Evolutionary conservation across 176 grass and related monocot genomes (phyloP), one percentile per base, ranked within the genome.

Genomic region (barley (Hordeum vulgare)): DNA sequence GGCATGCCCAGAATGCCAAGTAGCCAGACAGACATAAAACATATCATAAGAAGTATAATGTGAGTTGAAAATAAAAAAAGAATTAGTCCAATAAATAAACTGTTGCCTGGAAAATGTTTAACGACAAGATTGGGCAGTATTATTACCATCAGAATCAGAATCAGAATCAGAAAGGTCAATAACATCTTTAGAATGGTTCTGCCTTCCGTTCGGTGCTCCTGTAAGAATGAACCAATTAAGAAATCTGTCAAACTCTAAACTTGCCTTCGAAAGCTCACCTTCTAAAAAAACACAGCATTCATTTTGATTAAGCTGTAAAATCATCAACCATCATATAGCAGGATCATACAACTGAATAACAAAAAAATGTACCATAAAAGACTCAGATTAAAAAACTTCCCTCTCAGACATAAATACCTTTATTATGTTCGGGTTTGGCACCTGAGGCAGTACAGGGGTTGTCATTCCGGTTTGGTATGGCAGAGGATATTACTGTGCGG

Each of bases 71-170:
- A 64, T 23, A 58, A 40, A 42, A 42, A 76, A 41, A 15, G 15
- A 51, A 18, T 77, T 31, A 37, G 9, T 41, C 11, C 11, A 56
- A 87, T 13, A 72, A 68, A 34, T 53, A 83, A 70, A 83, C 26
- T 54, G n/a, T 77, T 82, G 56, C 37, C 67, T 68, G 37, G 41
- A 80, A 67, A 66, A 61, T 74, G 39, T 69, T 49, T 79, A 36
- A 58, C 18, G 26, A 71, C 66, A 47, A 45, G 80, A 75, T 49
- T 14, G 11, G 45, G 73, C 76, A 65, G 15, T 26, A 53, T 5
- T 24, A 29, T 75, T 89, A 97, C 95, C 92, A 91, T 97, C 92
- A 84, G 84, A 85, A 29, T 93, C 92, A 41, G 86, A 92, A 64
- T 91, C 92, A 27, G 86, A 89, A 31, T 81, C 75, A 37, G 74